Conservation (phyloP, 139 green algal species). For the Pleodorina starrii region DNA sequence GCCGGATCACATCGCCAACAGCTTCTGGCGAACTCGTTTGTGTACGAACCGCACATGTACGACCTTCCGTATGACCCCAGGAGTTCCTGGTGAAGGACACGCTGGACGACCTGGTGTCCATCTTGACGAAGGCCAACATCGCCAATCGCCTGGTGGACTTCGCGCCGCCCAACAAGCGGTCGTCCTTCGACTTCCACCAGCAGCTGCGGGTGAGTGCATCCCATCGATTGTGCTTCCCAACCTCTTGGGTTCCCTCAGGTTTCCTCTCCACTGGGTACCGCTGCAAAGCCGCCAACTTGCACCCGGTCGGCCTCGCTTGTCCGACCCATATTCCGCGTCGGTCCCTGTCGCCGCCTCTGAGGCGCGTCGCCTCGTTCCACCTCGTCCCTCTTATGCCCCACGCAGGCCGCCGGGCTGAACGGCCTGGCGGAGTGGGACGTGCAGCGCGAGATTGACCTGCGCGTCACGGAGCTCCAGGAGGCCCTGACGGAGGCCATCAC, state of each 20-base stretch:
- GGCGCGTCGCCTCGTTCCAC: too few relatives aligned
- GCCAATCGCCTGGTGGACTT: slow-evolving; percentile 91
- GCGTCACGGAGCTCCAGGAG: slow-evolving; percentile 82
- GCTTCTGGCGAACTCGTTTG: too few relatives aligned
- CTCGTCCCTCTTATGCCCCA: too few relatives aligned
- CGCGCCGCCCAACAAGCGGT: slow-evolving; percentile 91
- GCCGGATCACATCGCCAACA: too few relatives aligned
- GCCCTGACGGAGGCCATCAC: slow-evolving; percentile 78
- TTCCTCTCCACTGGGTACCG: too few relatives aligned
- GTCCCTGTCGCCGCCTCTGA: too few relatives aligned
- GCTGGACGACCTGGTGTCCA: slow-evolving; percentile 87
- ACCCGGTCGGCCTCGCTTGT: too few relatives aligned
- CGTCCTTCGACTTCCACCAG: slow-evolving; percentile 74
- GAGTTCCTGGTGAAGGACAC: slow-evolving; percentile 81
- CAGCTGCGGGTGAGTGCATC: slow-evolving; percentile 80
- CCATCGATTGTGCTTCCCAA: too few relatives aligned
- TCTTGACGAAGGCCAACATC: slow-evolving; percentile 90
- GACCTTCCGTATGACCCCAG: slow-evolving; percentile 36
- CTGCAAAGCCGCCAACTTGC: too few relatives aligned
- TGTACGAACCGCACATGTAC: too few relatives aligned
- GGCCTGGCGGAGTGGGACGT: slow-evolving; percentile 91
- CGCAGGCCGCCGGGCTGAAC: slow-evolving; percentile 69
- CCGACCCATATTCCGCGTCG: too few relatives aligned
- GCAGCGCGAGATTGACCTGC: slow-evolving; percentile 84
- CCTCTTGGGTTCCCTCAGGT: too few relatives aligned